Conservation (phyloP, 768 basidiomycete genomes). For the Hebeloma cylindrosporum region DNA sequence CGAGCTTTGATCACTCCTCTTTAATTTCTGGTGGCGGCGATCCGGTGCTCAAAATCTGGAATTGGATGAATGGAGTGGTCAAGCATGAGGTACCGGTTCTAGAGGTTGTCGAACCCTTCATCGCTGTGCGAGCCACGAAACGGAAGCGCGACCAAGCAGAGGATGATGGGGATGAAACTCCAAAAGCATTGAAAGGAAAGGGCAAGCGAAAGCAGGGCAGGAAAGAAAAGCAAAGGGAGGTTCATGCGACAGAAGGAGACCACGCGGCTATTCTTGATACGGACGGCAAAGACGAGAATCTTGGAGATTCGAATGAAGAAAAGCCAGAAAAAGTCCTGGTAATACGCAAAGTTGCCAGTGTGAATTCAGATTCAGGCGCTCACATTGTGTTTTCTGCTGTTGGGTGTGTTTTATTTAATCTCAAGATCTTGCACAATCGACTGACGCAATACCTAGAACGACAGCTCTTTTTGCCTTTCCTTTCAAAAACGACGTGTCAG, state of each 20-base stretch:
- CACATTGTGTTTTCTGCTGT: constrained; percentile 66
- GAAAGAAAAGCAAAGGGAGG: constrained; percentile 17
- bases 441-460: constrained; percentile 43
- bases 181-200: constrained; percentile 22
- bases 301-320: constrained; percentile 16
- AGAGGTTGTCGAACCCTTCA: constrained; percentile 47
- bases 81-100: constrained; percentile 53
- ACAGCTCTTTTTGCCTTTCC: constrained; percentile 62
- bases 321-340: constrained; percentile 48
- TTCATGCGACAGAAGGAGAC: constrained; percentile 9
- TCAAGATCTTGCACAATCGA: background rate
- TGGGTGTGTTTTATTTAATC: constrained; percentile 51
- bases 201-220: constrained; percentile 23
- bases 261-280: constrained; percentile 14
- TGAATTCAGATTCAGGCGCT: constrained; percentile 34
- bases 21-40: constrained; percentile 93
- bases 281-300: constrained; percentile 7
- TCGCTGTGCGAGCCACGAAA: constrained; percentile 37
- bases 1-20: constrained; percentile 38
- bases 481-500: constrained; percentile 24
- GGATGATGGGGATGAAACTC: constrained; percentile 25
- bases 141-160: constrained; percentile 36
- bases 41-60: constrained; percentile 70
- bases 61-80: constrained; percentile 67
- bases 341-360: constrained; percentile 54